Base-by-base conservation (phyloP, 345 rosid species). In the Salix viminalis region DNA sequence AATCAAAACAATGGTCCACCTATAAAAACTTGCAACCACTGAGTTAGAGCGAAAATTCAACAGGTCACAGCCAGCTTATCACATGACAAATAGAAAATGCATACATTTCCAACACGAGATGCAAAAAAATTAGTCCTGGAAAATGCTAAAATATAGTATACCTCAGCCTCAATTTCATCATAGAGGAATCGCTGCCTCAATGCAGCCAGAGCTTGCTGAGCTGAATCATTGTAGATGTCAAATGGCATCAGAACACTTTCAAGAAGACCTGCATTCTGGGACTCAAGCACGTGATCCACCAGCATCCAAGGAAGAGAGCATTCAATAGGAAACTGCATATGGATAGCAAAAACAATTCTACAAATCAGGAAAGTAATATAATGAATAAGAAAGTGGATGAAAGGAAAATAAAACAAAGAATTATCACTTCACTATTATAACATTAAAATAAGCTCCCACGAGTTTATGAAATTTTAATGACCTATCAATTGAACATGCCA, bases 141-240 rank as follows among this genome's bases (percentile, higher is more conserved):
- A 70, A 71, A 67, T 39, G 48, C 54, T 13, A 76, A 65, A 71
- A 62, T 56, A 66, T 34, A 48, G 54, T 26, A 73, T 88, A 96
- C 99, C 98, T 96, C 99, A 72, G 99, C 98, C 81, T 96, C 99
- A 86, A 96, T 91, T 90, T 96, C 99, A 89, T 96, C 99, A 79
- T 96, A 96, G 76, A 96, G 97, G 85, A 91, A 96, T 10, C 99
- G 92, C 81, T 96, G 99, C 80, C 88, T 93, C 80, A 96, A 85
- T 24, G 82, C 77, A 82, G 88, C 91, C 84, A 96, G 82, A 75
- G 99, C 99, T 83, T 92, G 97, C 89, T 96, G 99, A 79, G 99
- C 98, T 14, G 99, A 93, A 88, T 96, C 99, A 87, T 96, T 96
- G 79, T 96, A 96, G 72, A 93, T 89, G 80, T 96, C 99, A 87